A percentile compares a stretch with the other conserved stretches of the same genome.
These are phyloP conservation scores for Iodosphaeria phyllophila DNA, from an alignment of 2,329 filamentous ascomycete species.

Conservation along the genomic window DNA sequence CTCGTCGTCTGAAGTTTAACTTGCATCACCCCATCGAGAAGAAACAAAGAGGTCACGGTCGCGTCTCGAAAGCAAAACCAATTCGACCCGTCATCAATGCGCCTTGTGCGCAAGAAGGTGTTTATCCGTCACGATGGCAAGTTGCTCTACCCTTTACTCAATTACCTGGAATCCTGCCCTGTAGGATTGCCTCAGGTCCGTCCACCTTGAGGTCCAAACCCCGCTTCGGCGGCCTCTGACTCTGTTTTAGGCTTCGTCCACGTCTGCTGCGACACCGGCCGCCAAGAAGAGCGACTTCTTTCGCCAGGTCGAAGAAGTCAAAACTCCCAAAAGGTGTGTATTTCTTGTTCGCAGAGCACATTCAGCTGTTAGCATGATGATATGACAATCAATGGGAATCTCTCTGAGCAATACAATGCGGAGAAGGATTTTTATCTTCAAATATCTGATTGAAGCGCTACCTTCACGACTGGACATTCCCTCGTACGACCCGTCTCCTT, in stretches of 20 bases:
- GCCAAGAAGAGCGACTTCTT: conserved; percentile 58
- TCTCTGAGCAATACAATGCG: conserved; percentile 93
- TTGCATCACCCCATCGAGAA: too few species aligned
- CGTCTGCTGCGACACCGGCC: conserved; percentile 58
- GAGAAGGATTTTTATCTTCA: conserved; percentile 51
- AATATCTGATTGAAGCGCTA: conserved; percentile 9
- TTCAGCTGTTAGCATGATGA: conserved; percentile 10
- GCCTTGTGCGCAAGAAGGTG: too few species aligned
- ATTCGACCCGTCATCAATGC: too few species aligned
- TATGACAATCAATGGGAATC: conserved; percentile 93
- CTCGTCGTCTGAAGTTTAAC: too few species aligned
- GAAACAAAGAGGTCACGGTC: too few species aligned
- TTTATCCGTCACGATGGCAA: too few species aligned
- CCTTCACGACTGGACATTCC: conserved; percentile 2
- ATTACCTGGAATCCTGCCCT: too few species aligned
- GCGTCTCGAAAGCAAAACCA: too few species aligned
- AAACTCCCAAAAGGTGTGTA: conserved; percentile 80
- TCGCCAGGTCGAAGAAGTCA: conserved; percentile 63
- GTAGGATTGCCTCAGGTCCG: too few species aligned
- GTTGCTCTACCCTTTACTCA: too few species aligned
- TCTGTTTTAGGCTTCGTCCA: conserved; percentile 42
- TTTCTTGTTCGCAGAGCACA: conserved; percentile 3
- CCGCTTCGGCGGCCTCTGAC: conserved; percentile 3
- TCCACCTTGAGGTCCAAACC: too few species aligned
- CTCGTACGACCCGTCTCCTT: conserved; percentile 2